Conservation (phyloP, 352 stramenopile genomes). For the Pythium dissimile region DNA sequence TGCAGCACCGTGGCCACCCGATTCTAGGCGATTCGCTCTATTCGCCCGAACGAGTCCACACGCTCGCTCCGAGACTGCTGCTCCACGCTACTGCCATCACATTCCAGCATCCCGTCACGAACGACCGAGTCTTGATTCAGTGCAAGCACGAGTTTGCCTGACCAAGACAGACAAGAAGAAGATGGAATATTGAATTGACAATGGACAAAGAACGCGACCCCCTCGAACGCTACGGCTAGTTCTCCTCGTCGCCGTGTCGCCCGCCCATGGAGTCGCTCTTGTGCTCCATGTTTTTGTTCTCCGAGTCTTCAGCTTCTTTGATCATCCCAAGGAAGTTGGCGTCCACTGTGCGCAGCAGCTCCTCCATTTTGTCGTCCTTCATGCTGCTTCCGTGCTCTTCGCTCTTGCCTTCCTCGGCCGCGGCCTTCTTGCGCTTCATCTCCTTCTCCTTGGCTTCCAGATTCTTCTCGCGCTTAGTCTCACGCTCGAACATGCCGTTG, state of each 20-base stretch:
- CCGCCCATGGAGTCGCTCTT: constrained; percentile 45
- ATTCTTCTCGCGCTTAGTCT: constrained; percentile 97
- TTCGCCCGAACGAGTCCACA: constrained; percentile 35
- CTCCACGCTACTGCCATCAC: constrained; percentile 12
- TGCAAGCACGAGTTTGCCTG: not conserved
- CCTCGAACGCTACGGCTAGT: not conserved
- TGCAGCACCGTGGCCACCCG: constrained; percentile 87
- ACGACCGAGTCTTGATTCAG: constrained; percentile 3
- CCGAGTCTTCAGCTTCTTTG: constrained; percentile 93
- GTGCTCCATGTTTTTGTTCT: constrained; percentile 88
- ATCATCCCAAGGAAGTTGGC: constrained; percentile 95
- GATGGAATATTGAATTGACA: not conserved
- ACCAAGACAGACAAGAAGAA: not conserved
- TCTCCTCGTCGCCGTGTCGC: constrained; percentile 29
- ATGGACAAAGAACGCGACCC: no score
- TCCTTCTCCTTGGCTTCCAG: constrained; percentile 90
- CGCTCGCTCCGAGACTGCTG: constrained; percentile 35
- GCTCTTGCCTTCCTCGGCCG: constrained; percentile 75
- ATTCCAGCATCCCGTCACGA: constrained; percentile 14
- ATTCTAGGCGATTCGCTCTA: constrained; percentile 93
- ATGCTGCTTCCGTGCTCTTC: constrained; percentile 52
- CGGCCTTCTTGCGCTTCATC: constrained; percentile 78
- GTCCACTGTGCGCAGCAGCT: constrained; percentile 91
- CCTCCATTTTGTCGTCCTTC: constrained; percentile 94
- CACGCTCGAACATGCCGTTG: constrained; percentile 95